These are phyloP conservation scores for Saccharomyces hybrid DNA, from an alignment of 1,139 yeast genomes.

Conservation along the genomic window DNA sequence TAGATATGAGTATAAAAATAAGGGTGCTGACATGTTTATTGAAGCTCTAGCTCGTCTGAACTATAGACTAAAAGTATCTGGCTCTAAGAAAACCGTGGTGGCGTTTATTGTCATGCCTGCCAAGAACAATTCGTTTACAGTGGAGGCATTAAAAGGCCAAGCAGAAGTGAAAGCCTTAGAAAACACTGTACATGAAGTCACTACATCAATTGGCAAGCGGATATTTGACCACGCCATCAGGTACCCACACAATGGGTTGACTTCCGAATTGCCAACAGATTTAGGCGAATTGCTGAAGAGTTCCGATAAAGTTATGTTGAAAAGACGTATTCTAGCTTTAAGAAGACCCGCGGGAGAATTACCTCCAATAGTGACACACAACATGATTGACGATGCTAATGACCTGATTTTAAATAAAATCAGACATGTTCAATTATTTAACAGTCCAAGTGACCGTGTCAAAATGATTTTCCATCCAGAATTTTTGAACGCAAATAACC, in stretches of 20 bases:
- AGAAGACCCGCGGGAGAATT: constrained; percentile 68
- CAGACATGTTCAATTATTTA: constrained; percentile 82
- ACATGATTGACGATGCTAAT: constrained; percentile 81
- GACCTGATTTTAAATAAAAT: constrained; percentile 90
- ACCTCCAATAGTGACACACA: constrained; percentile 97
- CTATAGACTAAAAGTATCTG: constrained; percentile 69
- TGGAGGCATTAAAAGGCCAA: constrained; percentile 93
- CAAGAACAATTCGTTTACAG: constrained; percentile 82
- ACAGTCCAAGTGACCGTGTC: constrained; percentile 81
- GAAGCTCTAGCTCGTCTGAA: constrained; percentile 87
- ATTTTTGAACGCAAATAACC: constrained; percentile 87
- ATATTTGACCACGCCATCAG: constrained; percentile 85
- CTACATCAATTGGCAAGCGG: constrained; percentile 76
- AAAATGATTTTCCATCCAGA: constrained; percentile 95
- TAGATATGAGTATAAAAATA: constrained; percentile 89
- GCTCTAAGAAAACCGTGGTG: constrained; percentile 86
- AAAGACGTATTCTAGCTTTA: constrained; percentile 86
- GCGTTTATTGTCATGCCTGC: constrained; percentile 98
- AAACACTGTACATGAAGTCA: constrained; percentile 83
- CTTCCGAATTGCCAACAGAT: constrained; percentile 44
- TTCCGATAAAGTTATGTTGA: constrained; percentile 78
- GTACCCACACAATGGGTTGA: constrained; percentile 48
- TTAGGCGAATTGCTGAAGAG: constrained; percentile 79
- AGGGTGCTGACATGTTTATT: constrained; percentile 90
- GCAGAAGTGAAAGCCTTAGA: constrained; percentile 90